Evolutionary conservation across 2,329 filamentous ascomycete genomes (phyloP), one percentile per base, ranked within the genome.

Genomic region (Fusarium brevicatenulatum): DNA sequence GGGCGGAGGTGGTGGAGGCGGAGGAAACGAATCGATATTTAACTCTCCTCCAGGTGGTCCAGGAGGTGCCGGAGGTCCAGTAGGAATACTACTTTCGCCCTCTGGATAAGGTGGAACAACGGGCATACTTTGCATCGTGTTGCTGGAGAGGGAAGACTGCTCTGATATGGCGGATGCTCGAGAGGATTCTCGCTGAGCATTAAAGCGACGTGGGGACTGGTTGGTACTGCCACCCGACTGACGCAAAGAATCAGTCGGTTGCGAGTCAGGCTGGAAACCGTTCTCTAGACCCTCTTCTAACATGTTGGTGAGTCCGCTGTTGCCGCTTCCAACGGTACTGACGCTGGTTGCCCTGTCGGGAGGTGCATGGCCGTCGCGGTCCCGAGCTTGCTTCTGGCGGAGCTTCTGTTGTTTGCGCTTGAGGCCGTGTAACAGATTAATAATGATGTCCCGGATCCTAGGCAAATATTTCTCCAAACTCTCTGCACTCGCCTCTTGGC

Each of bases 341-440:
- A 88, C 85, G 77, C 90, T 91, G 75, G 86, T 89, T 19, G 87
- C 86, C 71, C 88, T 83, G 61, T 85, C 84, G 2, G 86, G 85
- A 6, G 82, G 78, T 10, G 80, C 78, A 59, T 82, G 83, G 11
- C 82, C 82, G 18, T 87, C 86, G 61, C 85, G 87, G 16, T 91
- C 90, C 64, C 87, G 85, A 8, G 85, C 81, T 74, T 91, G 88
- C 72, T 88, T 91, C 77, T 91, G 90, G 34, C 90, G 85, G 78
- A 99, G 83, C 77, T 95, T 94, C 79, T 97, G 95, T 80, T 99
- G 96, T 82, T 99, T 99, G 82, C 95, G 92, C 85, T 99, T 99
- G 72, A 99, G 84, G 5, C 96, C 96, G 81, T 99, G 96, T 13
- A 99, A 88, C 36, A 99, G 87, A 80, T 97, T 98, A 82, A 99